phyloP scores from a whole-genome alignment of 768 basidiomycete species.

The Calocybe gangraenosa region DNA sequence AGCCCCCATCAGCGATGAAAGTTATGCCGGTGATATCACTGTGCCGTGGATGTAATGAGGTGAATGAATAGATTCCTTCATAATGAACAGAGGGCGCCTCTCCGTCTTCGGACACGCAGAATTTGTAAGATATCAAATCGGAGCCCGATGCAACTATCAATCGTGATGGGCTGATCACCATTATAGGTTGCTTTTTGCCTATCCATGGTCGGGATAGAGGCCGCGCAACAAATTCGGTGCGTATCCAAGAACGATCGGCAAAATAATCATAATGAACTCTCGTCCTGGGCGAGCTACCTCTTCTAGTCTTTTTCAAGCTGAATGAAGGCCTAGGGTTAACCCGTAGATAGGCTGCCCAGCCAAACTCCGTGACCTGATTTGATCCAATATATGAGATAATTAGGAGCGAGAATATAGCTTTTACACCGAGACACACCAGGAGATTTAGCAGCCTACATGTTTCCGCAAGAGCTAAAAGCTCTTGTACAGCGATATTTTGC shows the following conservation, averaged over 20 bases:
- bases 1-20: conserved; percentile 40
- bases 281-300: conserved; percentile 37
- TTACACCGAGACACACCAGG: conserved; percentile 35
- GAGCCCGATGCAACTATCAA: conserved; percentile 61
- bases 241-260: conserved; percentile 51
- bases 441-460: conserved; percentile 34
- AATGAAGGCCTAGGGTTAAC: conserved; percentile 50
- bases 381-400: neutral
- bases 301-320: conserved; percentile 41
- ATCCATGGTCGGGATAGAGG: conserved; percentile 60
- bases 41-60: conserved; percentile 28
- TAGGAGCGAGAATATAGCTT: neutral
- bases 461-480: conserved; percentile 37
- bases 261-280: conserved; percentile 49
- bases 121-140: conserved; percentile 52
- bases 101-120: conserved; percentile 28
- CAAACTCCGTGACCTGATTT: conserved; percentile 53
- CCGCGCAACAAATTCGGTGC: conserved; percentile 51
- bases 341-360: conserved; percentile 53
- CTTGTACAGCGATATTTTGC: conserved; percentile 36
- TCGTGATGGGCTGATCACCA: conserved; percentile 52
- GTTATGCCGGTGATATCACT: conserved; percentile 56
- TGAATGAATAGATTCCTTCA: conserved; percentile 43
- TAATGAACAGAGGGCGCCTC: conserved; percentile 39
- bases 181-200: conserved; percentile 48